Percentiles rank a stretch among this genome's conserved stretches.
These are phyloP conservation scores for Rhizodiscina lignyota DNA, from an alignment of 495 filamentous ascomycete species.

Conservation along the genomic window DNA sequence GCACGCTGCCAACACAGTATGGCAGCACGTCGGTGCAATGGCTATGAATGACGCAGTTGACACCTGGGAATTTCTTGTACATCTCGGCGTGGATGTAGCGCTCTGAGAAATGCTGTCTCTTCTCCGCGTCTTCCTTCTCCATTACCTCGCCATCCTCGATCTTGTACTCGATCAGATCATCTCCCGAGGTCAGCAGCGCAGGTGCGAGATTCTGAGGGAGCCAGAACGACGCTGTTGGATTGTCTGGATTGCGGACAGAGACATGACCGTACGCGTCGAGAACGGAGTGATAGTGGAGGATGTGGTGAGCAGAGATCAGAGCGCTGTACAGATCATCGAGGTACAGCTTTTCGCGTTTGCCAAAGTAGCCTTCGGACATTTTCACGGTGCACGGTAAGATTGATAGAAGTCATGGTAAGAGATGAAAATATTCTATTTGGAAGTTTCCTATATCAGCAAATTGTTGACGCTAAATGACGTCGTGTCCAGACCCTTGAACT, in stretches of 20 bases:
- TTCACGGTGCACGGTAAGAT: too few species aligned
- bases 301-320: conserved; percentile 25
- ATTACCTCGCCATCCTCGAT: conserved; percentile 17
- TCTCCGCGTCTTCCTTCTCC: conserved; percentile 9
- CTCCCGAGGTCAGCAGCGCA: too few species aligned
- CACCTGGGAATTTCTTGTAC: conserved; percentile 26
- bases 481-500: too few species aligned
- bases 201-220: conserved; percentile 16
- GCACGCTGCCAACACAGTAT: conserved; percentile 26
- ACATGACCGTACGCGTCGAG: conserved; percentile 32
- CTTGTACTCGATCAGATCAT: conserved; percentile 20
- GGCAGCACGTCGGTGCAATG: conserved; percentile 29
- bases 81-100: conserved; percentile 28
- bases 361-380: conserved; percentile 15
- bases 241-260: conserved; percentile 19
- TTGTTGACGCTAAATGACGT: too few species aligned
- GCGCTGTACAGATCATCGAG: conserved; percentile 18
- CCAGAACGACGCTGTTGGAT: conserved; percentile 17
- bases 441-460: too few species aligned
- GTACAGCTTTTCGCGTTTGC: conserved; percentile 11
- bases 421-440: too few species aligned
- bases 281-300: conserved; percentile 26
- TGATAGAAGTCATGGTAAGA: too few species aligned
- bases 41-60: conserved; percentile 32
- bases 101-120: conserved; percentile 13